phyloP scores from a whole-genome alignment of 495 filamentous ascomycete genomes.

The Lasiosphaeriaceae sp. region DNA sequence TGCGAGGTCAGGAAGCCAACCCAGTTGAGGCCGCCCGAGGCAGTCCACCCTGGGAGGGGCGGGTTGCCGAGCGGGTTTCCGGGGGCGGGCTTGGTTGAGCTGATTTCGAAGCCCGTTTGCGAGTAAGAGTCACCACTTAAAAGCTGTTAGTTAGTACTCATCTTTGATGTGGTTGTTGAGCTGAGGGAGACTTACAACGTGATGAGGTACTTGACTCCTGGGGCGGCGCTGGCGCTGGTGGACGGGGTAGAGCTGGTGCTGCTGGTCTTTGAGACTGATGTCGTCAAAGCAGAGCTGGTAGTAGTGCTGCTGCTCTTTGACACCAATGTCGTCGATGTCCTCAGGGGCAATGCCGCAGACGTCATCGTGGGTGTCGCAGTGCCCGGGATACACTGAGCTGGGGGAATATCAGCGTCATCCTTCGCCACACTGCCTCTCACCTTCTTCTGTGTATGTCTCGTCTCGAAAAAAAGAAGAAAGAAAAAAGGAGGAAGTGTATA shows the following conservation, averaged over 20 bases:
- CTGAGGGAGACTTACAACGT: conserved; percentile 22
- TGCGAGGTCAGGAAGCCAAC: conserved; percentile 59
- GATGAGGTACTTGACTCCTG: conserved; percentile 27
- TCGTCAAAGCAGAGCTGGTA: neutral
- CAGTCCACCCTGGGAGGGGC: conserved; percentile 54
- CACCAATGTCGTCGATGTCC: neutral
- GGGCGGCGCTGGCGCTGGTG: neutral
- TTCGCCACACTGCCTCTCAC: neutral
- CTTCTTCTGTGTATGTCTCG: too few species aligned
- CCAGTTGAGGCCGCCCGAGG: conserved; percentile 63
- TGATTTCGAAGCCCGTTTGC: conserved; percentile 61
- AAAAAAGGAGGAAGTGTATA: too few species aligned
- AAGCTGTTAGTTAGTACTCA: neutral
- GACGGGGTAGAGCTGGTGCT: neutral
- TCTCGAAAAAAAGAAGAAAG: too few species aligned
- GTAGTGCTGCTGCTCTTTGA: neutral
- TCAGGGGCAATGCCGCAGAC: neutral
- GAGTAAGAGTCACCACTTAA: conserved; percentile 51
- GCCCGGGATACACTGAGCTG: conserved; percentile 20
- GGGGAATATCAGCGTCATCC: neutral
- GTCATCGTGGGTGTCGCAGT: neutral
- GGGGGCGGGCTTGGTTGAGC: conserved; percentile 54
- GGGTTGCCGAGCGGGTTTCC: conserved; percentile 78
- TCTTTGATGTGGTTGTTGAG: neutral
- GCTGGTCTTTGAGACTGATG: conserved; percentile 1